Evolutionary conservation across 2,329 filamentous ascomycete species (phyloP), one percentile per base, ranked within the genome.

Genomic region (Pyricularia grisea): DNA sequence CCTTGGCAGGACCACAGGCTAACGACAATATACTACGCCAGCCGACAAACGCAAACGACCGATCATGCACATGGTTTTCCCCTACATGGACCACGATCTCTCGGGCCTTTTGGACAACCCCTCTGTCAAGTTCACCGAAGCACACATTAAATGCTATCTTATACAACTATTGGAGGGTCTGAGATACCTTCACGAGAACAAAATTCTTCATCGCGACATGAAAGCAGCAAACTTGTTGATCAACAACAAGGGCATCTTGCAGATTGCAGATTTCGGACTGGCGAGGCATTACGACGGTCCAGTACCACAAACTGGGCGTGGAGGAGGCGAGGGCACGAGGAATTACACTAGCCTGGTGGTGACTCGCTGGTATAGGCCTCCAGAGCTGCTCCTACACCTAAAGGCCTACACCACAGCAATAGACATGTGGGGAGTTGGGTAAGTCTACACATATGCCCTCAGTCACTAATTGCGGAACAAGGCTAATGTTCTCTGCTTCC

Each of bases 61-160:
- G 3, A 94, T 94, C 74, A 93, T 99, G 84, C 98, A 98, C 81
- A 99, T 99, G 95, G 94, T 97, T 67, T 97, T 90, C 64, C 95
- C 94, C 7, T 99, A 99, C 79, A 97, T 98, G 93, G 94, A 98
- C 74, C 95, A 99, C 80, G 95, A 99, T 80, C 86, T 99, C n/a
- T 97, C 94, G 10, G 95, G 95, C 64, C 87, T 99, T 33, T 88
- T 99, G 74, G 95, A 98, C 78, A 99, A 99, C 75, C 94, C 94
- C 11, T 89, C 90, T 7, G 94, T 99, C 58, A 87, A 87, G 60
- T 94, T 99, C 75, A 92, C 91, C 66, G 90, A 94, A 75, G 86
- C 92, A 4, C 94, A 98, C 78, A 97, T 98, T 79, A 99, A 99
- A 79, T 99, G 95, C 81, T 99, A 99, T 79, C 90, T 99, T 87